These are phyloP conservation scores for Tarenaya hassleriana DNA, from an alignment of 345 rosid species.

Conservation along the genomic window DNA sequence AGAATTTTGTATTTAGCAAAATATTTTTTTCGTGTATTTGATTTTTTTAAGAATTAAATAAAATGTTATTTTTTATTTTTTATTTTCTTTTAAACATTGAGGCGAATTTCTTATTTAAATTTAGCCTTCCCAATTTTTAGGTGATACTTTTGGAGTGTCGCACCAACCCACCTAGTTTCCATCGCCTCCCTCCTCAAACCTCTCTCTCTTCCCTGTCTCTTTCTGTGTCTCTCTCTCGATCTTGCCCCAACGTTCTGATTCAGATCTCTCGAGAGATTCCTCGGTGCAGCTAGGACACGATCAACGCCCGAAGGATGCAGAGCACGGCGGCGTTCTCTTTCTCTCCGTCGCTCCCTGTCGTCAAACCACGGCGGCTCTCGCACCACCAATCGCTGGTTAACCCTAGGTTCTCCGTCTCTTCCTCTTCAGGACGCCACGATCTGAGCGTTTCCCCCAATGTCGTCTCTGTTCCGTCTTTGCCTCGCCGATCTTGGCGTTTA, in stretches of 20 bases:
- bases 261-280: no score
- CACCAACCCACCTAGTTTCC: conserved; percentile 26
- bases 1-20: no score
- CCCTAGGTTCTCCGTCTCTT: conserved; percentile 6
- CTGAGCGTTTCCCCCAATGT: conserved; percentile 36
- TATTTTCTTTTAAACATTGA: no score
- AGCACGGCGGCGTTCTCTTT: conserved; percentile 52
- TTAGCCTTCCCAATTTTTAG: no score
- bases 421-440: conserved; percentile 28
- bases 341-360: conserved; percentile 35
- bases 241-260: conserved; percentile 5
- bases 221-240: no score
- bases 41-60: no score
- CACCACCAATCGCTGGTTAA: conserved; percentile 13
- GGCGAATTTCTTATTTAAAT: no score
- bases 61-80: no score
- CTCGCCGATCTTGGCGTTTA: conserved; percentile 62
- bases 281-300: background rate
- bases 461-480: conserved; percentile 36
- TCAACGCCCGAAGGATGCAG: conserved; percentile 40
- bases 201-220: background rate
- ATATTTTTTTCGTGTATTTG: no score
- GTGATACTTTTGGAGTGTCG: conserved; percentile 6
- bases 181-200: conserved; percentile 35
- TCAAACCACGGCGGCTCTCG: conserved; percentile 33